Evolutionary conservation across 768 basidiomycete species (phyloP), one percentile per base, ranked within the genome.

Genomic region (Chlorophyllum brunneum): DNA sequence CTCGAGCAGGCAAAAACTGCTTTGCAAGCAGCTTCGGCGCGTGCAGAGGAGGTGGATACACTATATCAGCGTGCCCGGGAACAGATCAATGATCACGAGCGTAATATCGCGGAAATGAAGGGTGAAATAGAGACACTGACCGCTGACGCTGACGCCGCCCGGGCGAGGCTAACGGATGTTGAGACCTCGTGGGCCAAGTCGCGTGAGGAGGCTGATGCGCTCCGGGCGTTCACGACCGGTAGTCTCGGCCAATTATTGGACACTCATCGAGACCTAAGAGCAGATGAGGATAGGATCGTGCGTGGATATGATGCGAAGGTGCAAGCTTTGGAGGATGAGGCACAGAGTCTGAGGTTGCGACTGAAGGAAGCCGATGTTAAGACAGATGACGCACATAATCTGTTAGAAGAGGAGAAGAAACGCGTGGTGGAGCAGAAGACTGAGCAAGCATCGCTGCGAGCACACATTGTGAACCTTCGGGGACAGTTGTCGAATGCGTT

Each of bases 171-270:
- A 37, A 73, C 79, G 22, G 91, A 95, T 48, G 84, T 86, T 37
- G 95, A 97, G 70, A 92, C 88, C 63, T 83, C 88, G 7, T 97
- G 93, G 86, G 81, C 88, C 22, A 89, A 92, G 66, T 92, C 92
- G 37, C 83, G 93, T 11, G 88, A 95, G 69, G 93, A 98, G 72
- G 92, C 93, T 2, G 95, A 97, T 65, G 83, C 88, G 1, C 84
- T 94, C 67, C 77, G 93, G 48, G 86, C 88, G 18, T 72, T 93
- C 46, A 94, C 94, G 2, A 95, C 92, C 2, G 83, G 86, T 41
- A 80, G 86, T 61, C 78, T 97, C 2, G 93, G 92, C 20, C 83
- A 95, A 63, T 75, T 97, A 16, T 74, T 97, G 40, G 91, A 95
- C 63, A 85, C 88, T 2, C 94, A 95, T 72, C 82, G 86, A 30